Evolutionary conservation across 202 grass and related monocot genomes (phyloP), one percentile per base, ranked within the genome.

Genomic region (Eragrostis tef): DNA sequence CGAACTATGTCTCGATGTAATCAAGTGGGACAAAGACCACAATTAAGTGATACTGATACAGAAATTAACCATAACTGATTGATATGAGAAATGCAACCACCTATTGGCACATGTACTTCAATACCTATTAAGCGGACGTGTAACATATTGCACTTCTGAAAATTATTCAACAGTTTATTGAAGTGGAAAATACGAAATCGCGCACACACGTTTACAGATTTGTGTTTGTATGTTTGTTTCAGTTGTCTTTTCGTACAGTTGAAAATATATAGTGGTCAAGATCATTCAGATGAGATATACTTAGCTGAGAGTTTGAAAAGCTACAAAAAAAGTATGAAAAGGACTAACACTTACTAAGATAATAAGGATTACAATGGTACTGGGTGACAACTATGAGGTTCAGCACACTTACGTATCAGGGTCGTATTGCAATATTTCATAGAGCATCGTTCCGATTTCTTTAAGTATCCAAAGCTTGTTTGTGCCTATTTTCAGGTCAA

Each of bases 401-500:
- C 41, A 70, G 64, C 34, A 58, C 54, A 89, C 84, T 93, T 98
- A 94, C 92, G 42, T 58, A 46, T 93, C 64, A 77, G 10, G 78
- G 49, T 93, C 85, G 50, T 85, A 93, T 75, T 98, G 86, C 25
- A 93, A 67, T 80, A 94, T 73, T 74, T 94, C 95, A 77, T 91
- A 98, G 43, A 90, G 63, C 85, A 98, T 90, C 24, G 85, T 67
- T 86, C 88, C 90, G 82, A 86, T 83, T 91, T 93, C 90, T 89
- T 93, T 98, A 79, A 98, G 90, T 86, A 98, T 91, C 92, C 92
- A 98, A 84, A 98, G 90, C 77, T 98, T 98, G 25, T 64, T 14
- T 6, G 42, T 86, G 84, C 83, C 81, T 62, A 98, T 89, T 89
- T 93, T 98, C 78, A 94, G 73, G 82, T 98, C 92, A 22, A 93